A percentile compares a stretch with the other conserved stretches of the same genome.
Evolutionary conservation across 495 filamentous ascomycete species (phyloP).

Genomic region (Clohesyomyces aquaticus): DNA sequence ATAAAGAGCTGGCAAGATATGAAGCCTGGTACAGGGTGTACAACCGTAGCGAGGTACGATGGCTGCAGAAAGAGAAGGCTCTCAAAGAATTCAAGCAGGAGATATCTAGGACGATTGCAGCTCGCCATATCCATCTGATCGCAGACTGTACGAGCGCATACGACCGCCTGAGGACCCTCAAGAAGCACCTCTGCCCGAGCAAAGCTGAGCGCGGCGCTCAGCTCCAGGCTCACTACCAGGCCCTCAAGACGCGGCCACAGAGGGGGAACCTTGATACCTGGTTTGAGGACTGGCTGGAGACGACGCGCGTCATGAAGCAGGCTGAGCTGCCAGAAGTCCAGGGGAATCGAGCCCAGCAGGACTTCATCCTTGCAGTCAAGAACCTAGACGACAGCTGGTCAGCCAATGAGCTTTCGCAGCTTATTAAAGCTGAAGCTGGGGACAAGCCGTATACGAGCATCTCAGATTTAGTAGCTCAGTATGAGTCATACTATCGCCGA

Average conservation of each 20-base stretch:
- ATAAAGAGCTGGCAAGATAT: neutral
- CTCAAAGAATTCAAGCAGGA: slow-evolving; percentile 1
- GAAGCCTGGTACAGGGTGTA: neutral
- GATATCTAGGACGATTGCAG: too few relatives aligned
- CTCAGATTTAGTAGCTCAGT: neutral
- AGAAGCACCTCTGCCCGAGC: too few relatives aligned
- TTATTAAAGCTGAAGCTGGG: neutral
- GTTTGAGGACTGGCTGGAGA: neutral
- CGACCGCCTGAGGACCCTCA: neutral
- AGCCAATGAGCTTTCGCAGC: neutral
- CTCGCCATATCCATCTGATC: neutral
- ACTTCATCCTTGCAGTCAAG: neutral
- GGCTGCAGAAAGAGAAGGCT: neutral
- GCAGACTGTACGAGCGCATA: neutral
- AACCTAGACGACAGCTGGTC: neutral
- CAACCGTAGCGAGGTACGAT: neutral
- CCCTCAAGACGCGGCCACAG: neutral
- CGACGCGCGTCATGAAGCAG: neutral
- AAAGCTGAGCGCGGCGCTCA: neutral
- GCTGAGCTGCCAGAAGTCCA: neutral
- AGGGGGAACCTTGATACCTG: too few relatives aligned
- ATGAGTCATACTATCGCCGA: neutral
- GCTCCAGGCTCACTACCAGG: neutral
- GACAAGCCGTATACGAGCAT: neutral
- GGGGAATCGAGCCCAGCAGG: too few relatives aligned